Percentiles rank a stretch among this genome's conserved stretches.
Conservation (phyloP, 139 green algal species). For the Chlorella sp. region DNA sequence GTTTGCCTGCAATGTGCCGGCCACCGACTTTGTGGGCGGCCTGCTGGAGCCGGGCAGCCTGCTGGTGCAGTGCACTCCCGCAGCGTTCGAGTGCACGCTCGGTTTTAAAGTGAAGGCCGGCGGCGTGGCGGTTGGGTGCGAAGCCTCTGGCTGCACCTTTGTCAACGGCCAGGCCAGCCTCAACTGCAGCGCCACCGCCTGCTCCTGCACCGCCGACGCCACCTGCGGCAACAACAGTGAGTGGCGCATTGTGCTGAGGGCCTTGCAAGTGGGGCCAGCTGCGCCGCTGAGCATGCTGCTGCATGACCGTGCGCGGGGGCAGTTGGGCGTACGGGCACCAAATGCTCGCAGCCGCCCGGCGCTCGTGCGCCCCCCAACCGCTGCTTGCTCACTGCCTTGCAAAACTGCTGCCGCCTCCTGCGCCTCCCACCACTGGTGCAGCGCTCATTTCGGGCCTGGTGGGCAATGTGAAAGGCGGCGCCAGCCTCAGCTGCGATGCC, state of each 20-base stretch:
- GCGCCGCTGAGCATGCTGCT: background rate
- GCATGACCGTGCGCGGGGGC: background rate
- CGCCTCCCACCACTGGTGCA: background rate
- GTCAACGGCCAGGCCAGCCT: background rate
- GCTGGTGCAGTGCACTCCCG: conserved; percentile 21
- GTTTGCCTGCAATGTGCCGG: conserved; percentile 39
- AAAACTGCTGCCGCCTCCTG: background rate
- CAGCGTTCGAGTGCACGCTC: background rate
- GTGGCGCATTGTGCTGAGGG: background rate
- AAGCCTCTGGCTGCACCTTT: conserved; percentile 19
- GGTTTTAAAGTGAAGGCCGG: background rate
- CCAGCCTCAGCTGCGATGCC: conserved; percentile 20
- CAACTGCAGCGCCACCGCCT: conserved; percentile 18
- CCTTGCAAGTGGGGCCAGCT: background rate
- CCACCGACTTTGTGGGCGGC: background rate
- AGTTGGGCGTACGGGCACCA: background rate
- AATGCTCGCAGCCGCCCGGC: background rate
- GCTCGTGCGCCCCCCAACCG: background rate
- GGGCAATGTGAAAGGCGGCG: conserved; percentile 5
- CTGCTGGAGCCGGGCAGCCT: conserved; percentile 25
- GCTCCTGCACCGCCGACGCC: conserved; percentile 16
- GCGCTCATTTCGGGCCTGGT: conserved; percentile 28
- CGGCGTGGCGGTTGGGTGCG: conserved; percentile 17
- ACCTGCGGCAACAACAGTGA: conserved; percentile 25
- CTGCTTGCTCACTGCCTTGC: background rate